Conservation (phyloP, 768 basidiomycete genomes). For the Royoungia palumana region DNA sequence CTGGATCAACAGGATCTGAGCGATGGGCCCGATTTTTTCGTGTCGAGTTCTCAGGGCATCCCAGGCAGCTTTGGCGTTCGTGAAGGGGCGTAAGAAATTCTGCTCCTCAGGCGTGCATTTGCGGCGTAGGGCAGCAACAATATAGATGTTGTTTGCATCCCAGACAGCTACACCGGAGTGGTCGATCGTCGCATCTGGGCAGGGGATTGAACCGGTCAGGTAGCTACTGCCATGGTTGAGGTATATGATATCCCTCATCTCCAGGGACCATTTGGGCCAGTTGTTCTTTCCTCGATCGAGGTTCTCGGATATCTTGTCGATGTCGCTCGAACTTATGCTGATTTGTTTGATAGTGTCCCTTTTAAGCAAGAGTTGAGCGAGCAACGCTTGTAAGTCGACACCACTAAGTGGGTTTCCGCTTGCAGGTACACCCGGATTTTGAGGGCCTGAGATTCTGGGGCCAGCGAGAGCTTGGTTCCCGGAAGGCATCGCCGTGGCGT, state of each 20-base stretch:
- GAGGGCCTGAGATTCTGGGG: too few species aligned
- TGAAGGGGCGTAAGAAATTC: too few species aligned
- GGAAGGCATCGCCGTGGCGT: too few species aligned
- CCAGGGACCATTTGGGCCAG: background rate
- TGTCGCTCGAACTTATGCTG: background rate
- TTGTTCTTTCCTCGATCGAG: background rate
- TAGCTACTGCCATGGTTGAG: background rate
- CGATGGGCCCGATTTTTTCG: conserved; percentile 13
- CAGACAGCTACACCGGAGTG: background rate
- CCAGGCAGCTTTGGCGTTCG: too few species aligned
- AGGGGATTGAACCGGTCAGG: background rate
- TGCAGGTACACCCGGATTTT: too few species aligned
- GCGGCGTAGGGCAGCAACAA: too few species aligned
- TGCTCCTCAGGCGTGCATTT: too few species aligned
- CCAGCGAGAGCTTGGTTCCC: too few species aligned
- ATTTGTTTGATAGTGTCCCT: too few species aligned
- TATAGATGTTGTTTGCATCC: conserved; percentile 7
- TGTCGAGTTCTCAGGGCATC: conserved; percentile 10
- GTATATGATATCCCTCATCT: background rate
- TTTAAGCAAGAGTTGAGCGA: too few species aligned
- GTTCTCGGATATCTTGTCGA: background rate
- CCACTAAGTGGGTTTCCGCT: too few species aligned
- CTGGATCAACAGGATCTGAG: conserved; percentile 18
- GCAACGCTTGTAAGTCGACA: too few species aligned
- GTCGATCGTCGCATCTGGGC: background rate